Conservation (phyloP, 1,284 basidiomycete species). For the Sporisorium reilianum region DNA sequence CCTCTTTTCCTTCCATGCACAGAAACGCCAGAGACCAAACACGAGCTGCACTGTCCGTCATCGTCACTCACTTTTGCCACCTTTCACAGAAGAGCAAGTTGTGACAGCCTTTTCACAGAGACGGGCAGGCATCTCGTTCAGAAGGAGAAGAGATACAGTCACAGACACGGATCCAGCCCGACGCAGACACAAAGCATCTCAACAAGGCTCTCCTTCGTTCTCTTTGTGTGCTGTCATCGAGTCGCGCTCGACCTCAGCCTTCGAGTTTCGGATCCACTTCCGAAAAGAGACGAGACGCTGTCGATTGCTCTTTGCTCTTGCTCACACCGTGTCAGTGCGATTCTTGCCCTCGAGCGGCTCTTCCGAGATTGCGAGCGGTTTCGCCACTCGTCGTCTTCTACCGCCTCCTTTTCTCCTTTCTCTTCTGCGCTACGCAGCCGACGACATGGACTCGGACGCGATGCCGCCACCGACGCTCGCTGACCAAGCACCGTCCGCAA, state of each 20-base stretch:
- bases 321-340: neutral
- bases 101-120: neutral
- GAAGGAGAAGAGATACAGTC: neutral
- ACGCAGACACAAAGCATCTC: neutral
- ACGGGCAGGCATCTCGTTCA: neutral
- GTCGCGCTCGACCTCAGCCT: neutral
- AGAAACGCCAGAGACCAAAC: neutral
- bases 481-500: conserved; percentile 5
- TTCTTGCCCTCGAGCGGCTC: neutral
- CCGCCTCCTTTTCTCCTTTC: neutral
- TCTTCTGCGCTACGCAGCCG: neutral
- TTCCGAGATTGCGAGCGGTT: neutral
- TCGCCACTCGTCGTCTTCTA: neutral
- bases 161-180: neutral
- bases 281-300: neutral
- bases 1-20: neutral
- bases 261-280: neutral
- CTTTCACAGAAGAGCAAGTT: neutral
- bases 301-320: neutral
- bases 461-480: neutral
- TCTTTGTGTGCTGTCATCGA: no score
- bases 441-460: neutral
- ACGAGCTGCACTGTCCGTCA: neutral
- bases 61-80: neutral
- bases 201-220: neutral